Evolutionary conservation across 768 basidiomycete species (phyloP).

Genomic region (Rhodotorula diobovata): DNA sequence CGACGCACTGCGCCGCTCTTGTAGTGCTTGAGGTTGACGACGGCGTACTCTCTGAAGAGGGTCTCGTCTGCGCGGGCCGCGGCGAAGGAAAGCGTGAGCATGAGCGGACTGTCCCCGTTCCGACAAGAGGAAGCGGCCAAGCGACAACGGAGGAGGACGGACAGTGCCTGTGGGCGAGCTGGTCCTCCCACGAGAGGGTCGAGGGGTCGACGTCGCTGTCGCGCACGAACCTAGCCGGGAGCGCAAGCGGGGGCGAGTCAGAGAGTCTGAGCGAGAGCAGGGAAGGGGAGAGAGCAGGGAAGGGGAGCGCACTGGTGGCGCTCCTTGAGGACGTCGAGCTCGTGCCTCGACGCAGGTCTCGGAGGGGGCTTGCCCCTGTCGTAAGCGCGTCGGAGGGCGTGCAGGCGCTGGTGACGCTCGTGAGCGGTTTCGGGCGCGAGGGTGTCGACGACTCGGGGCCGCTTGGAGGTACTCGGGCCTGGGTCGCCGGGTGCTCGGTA

Average conservation of each 20-base stretch:
- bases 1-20: constrained; percentile 74
- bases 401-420: constrained; percentile 44
- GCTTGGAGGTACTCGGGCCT: constrained; percentile 15
- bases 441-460: constrained; percentile 36
- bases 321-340: constrained; percentile 51
- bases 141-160: constrained; percentile 59
- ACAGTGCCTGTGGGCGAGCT: constrained; percentile 82
- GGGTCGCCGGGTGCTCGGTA: background rate
- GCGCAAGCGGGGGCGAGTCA: background rate
- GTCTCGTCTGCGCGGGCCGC: constrained; percentile 2
- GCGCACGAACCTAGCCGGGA: constrained; percentile 63
- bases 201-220: constrained; percentile 40
- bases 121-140: too few species aligned
- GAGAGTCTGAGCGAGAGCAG: background rate
- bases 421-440: constrained; percentile 45
- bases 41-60: constrained; percentile 62
- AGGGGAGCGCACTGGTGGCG: constrained; percentile 46
- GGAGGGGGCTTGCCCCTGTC: background rate
- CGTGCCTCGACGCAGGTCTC: constrained; percentile 41
- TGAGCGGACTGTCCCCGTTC: too few species aligned
- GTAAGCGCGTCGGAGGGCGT: constrained; percentile 34
- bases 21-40: constrained; percentile 93
- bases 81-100: background rate
- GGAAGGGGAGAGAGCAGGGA: background rate
- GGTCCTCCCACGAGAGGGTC: constrained; percentile 68